Percentiles rank a stretch among this genome's conserved stretches.
These are phyloP conservation scores for Gilbertella persicaria DNA, from an alignment of 371 early-diverging fungal species.

Conservation along the genomic window DNA sequence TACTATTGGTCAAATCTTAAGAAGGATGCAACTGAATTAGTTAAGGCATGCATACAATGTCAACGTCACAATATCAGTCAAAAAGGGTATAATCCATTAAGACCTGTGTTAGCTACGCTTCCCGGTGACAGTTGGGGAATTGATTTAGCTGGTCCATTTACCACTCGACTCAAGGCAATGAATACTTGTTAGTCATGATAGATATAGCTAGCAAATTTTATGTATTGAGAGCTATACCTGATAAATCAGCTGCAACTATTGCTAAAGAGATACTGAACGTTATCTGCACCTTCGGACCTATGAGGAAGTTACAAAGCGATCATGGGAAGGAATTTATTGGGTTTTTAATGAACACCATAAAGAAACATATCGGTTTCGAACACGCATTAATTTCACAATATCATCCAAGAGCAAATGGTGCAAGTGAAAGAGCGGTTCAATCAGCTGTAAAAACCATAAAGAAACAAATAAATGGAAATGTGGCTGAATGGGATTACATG, in stretches of 20 bases:
- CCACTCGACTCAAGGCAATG: not conserved
- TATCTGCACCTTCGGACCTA: not conserved
- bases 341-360: conserved; percentile 3
- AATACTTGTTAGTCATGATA: not conserved
- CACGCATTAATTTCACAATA: conserved; percentile 25
- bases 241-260: conserved; percentile 3
- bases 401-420: conserved; percentile 31
- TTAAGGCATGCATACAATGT: conserved; percentile 17
- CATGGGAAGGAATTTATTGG: conserved; percentile 33
- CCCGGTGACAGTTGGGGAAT: conserved; percentile 14
- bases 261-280: not conserved
- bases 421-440: conserved; percentile 24
- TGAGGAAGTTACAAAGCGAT: conserved; percentile 16
- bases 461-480: conserved; percentile 15
- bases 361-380: conserved; percentile 11
- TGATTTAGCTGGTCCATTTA: not conserved
- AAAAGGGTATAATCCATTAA: conserved; percentile 8
- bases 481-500: conserved; percentile 22
- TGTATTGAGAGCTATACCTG: conserved; percentile 1
- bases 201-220: not conserved
- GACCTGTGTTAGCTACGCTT: conserved; percentile 4
- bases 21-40: conserved; percentile 15
- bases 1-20: conserved; percentile 21
- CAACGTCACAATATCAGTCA: not conserved
- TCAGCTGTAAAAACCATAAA: conserved; percentile 14